Percentiles rank a stretch among this genome's conserved stretches.
These are phyloP conservation scores for Lophium mytilinum DNA, from an alignment of 495 filamentous ascomycete genomes.

Conservation along the genomic window DNA sequence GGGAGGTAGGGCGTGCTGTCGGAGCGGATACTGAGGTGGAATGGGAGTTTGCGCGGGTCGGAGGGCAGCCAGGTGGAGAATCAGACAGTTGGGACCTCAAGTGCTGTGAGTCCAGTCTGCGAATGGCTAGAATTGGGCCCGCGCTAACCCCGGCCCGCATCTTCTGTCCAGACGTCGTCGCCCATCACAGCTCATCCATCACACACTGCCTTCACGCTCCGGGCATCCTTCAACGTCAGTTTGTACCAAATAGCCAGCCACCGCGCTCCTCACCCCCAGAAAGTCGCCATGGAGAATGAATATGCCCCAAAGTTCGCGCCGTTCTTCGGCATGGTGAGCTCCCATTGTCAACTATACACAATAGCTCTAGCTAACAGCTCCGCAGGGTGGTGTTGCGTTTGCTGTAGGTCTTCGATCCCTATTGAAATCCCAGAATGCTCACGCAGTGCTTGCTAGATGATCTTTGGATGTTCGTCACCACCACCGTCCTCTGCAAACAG, in stretches of 20 bases:
- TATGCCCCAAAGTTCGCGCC: conserved; percentile 84
- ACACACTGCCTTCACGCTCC: too few relatives aligned
- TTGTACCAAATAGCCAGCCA: neutral
- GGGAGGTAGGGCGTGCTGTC: too few relatives aligned
- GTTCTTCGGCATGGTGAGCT: conserved; percentile 91
- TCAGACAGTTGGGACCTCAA: too few relatives aligned
- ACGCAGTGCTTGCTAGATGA: conserved; percentile 44
- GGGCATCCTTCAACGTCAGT: neutral
- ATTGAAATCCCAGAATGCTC: neutral
- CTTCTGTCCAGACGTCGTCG: too few relatives aligned
- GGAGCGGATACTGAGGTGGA: too few relatives aligned
- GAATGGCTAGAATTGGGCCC: too few relatives aligned
- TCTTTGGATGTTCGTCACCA: conserved; percentile 72
- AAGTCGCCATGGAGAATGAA: conserved; percentile 53
- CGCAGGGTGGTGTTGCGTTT: conserved; percentile 74
- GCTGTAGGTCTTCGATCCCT: conserved; percentile 59
- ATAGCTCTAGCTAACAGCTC: conserved; percentile 24
- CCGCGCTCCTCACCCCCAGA: neutral
- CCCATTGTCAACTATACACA: conserved; percentile 7
- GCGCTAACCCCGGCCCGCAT: too few relatives aligned
- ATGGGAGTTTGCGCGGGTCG: too few relatives aligned
- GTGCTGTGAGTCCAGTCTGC: too few relatives aligned
- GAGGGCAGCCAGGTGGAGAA: too few relatives aligned
- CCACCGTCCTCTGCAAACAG: neutral
- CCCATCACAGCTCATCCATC: neutral